Evolutionary conservation across 2,329 filamentous ascomycete genomes (phyloP).

Genomic region (Exophiala oligosperma): DNA sequence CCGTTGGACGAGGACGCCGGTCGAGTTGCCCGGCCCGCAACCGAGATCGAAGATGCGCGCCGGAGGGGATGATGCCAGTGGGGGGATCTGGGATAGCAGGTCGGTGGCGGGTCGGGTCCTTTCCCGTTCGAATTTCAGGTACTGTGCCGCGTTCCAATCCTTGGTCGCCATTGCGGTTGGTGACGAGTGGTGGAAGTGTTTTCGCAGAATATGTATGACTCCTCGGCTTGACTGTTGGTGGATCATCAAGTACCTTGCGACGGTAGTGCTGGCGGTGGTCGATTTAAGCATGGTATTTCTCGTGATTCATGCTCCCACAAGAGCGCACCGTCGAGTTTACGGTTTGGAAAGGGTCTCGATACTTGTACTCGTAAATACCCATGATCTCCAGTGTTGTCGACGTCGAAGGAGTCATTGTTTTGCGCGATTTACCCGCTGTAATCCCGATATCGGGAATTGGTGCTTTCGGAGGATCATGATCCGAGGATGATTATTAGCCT

Average conservation of each 20-base stretch:
- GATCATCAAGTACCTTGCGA: background rate
- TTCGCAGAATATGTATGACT: background rate
- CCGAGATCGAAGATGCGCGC: slow-evolving; percentile 57
- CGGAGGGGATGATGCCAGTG: slow-evolving; percentile 35
- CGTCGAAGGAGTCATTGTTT: too few relatives aligned
- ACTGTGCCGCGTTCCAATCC: slow-evolving; percentile 59
- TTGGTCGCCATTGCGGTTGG: slow-evolving; percentile 14
- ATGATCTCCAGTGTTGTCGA: too few relatives aligned
- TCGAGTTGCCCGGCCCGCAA: slow-evolving; percentile 63
- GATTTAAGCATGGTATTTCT: too few relatives aligned
- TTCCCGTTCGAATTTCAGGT: slow-evolving; percentile 56
- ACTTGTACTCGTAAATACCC: too few relatives aligned
- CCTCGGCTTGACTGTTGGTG: background rate
- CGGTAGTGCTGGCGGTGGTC: background rate
- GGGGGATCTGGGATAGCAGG: slow-evolving; percentile 50
- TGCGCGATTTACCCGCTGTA: too few relatives aligned
- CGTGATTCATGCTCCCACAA: too few relatives aligned
- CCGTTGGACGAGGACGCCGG: slow-evolving; percentile 46
- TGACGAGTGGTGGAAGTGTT: background rate
- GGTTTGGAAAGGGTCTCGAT: too few relatives aligned
- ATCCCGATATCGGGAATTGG: too few relatives aligned
- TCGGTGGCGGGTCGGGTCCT: slow-evolving; percentile 56
- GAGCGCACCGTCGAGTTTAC: too few relatives aligned
- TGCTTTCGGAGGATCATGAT: too few relatives aligned
- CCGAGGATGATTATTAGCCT: too few relatives aligned